Evolutionary conservation across 2,329 filamentous ascomycete species (phyloP).

Genomic region (Epichloe gansuensis): DNA sequence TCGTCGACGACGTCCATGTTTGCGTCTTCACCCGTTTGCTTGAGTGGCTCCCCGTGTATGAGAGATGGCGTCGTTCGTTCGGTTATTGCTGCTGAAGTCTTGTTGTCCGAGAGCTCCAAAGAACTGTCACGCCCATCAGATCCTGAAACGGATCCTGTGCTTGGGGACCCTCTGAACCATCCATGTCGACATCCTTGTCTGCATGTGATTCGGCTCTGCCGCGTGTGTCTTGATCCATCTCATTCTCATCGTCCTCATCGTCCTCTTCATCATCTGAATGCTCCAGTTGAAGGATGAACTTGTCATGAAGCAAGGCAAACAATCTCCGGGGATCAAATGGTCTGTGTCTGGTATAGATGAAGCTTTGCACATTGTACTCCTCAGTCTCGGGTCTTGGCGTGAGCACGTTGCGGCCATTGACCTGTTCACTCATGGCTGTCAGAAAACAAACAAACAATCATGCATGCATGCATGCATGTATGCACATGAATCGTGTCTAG

Average conservation of each 20-base stretch:
- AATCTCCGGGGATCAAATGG: constrained; percentile 40
- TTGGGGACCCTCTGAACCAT: constrained; percentile 4
- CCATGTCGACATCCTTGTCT: constrained; percentile 12
- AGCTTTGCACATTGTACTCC: constrained; percentile 61
- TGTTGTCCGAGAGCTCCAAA: constrained; percentile 11
- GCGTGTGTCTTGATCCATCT: constrained; percentile 13
- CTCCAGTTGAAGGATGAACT: constrained; percentile 39
- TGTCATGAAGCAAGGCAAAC: constrained; percentile 33
- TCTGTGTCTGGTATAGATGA: constrained; percentile 51
- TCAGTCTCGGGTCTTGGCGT: constrained; percentile 60
- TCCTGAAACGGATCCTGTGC: not conserved
- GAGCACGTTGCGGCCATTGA: constrained; percentile 37
- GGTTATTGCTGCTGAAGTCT: constrained; percentile 12
- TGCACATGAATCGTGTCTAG: not conserved
- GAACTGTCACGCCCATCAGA: constrained; percentile 4
- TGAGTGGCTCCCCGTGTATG: not conserved
- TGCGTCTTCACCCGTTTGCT: not conserved
- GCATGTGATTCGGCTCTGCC: not conserved
- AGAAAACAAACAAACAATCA: not conserved
- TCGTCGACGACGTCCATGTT: constrained; percentile 11
- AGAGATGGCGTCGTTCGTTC: constrained; percentile 14
- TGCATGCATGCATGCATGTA: not conserved
- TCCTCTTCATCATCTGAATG: constrained; percentile 24
- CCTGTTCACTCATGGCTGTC: constrained; percentile 12
- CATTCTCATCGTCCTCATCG: constrained; percentile 21